phyloP scores from a whole-genome alignment of 2,329 filamentous ascomycete species.

The Xylariaceae sp. region DNA sequence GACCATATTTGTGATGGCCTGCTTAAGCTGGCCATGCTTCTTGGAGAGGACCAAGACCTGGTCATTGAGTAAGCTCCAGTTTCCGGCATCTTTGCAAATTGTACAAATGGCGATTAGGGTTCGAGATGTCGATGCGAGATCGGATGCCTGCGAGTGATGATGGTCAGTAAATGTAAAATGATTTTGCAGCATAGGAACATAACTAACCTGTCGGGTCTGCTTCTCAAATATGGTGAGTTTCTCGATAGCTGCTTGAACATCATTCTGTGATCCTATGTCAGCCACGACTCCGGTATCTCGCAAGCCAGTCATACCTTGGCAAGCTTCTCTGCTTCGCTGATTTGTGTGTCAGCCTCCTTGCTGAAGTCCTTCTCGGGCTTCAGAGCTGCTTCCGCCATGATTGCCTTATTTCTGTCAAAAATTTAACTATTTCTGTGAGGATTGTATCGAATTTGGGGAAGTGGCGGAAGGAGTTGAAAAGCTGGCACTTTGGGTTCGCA shows the following conservation, averaged over 20 bases:
- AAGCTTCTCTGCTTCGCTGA: constrained; percentile 87
- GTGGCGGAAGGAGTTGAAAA: not conserved
- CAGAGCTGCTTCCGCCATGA: constrained; percentile 79
- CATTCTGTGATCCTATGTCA: constrained; percentile 53
- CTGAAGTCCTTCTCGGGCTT: constrained; percentile 99
- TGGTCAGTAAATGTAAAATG: constrained; percentile 8
- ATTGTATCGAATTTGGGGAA: not conserved
- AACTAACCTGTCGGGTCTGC: constrained; percentile 84
- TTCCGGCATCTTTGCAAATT: constrained; percentile 87
- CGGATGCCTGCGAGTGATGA: constrained; percentile 71
- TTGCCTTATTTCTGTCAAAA: constrained; percentile 32
- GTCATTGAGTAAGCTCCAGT: constrained; percentile 96
- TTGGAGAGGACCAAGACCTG: constrained; percentile 95
- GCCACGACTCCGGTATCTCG: not conserved
- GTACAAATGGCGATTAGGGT: constrained; percentile 87
- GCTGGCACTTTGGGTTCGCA: constrained; percentile 2
- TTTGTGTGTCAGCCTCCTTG: constrained; percentile 90
- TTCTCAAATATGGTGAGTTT: constrained; percentile 93
- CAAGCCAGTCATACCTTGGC: constrained; percentile 65
- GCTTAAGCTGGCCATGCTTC: constrained; percentile 99
- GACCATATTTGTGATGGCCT: constrained; percentile 98
- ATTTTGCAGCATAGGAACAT: constrained; percentile 19
- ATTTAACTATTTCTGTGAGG: not conserved
- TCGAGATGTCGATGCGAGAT: constrained; percentile 92
- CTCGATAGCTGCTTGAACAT: constrained; percentile 87